phyloP scores from a whole-genome alignment of 2,329 filamentous ascomycete species.

The Pleoardoris graminearum region DNA sequence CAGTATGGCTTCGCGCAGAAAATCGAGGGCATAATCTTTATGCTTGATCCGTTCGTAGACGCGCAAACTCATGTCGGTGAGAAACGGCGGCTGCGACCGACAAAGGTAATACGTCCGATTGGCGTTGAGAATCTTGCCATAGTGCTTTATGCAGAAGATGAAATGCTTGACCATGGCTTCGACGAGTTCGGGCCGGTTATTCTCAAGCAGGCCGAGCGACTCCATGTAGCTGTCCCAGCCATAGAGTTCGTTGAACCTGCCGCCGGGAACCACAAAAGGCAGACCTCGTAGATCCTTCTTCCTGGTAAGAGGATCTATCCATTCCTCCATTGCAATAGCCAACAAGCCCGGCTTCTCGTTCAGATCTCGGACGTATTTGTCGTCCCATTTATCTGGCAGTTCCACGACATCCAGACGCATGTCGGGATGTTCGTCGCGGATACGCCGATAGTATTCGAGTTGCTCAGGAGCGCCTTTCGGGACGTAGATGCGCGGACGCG shows the following conservation, averaged over 20 bases:
- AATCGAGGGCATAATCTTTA: conserved; percentile 77
- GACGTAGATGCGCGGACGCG: conserved; percentile 88
- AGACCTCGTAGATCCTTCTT: conserved; percentile 74
- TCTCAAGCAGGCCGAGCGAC: conserved; percentile 83
- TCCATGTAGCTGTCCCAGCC: conserved; percentile 99
- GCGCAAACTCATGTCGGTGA: conserved; percentile 94
- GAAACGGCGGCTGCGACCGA: conserved; percentile 91
- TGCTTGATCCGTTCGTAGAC: conserved; percentile 93
- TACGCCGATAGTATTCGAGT: conserved; percentile 80
- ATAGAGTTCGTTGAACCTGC: conserved; percentile 97
- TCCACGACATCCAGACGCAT: conserved; percentile 84
- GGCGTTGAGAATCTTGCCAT: conserved; percentile 97
- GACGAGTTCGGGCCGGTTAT: conserved; percentile 81
- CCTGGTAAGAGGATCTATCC: conserved; percentile 65
- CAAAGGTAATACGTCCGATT: conserved; percentile 94
- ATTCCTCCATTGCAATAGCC: conserved; percentile 84
- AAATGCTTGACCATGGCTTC: conserved; percentile 97
- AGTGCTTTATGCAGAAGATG: conserved; percentile 97
- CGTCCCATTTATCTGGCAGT: conserved; percentile 70
- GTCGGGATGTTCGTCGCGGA: conserved; percentile 78
- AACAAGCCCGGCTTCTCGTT: conserved; percentile 87
- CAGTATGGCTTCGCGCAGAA: conserved; percentile 76
- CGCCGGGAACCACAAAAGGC: conserved; percentile 96
- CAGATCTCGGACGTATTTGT: conserved; percentile 78
- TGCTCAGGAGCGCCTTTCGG: conserved; percentile 84